Evolutionary conservation across 345 rosid genomes (phyloP).

Genomic region (Hibiscus mutabilis): DNA sequence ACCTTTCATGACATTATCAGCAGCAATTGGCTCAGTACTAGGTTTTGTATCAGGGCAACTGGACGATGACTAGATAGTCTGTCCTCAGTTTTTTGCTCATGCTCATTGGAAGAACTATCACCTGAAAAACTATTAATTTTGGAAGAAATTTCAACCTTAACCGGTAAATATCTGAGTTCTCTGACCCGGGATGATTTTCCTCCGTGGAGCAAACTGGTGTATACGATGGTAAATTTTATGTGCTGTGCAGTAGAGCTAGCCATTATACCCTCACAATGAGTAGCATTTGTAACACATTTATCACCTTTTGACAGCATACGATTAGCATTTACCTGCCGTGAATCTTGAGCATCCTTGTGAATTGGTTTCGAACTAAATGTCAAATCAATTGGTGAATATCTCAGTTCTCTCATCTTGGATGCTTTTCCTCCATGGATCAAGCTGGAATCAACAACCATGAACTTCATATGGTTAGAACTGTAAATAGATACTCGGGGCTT

Average conservation of each 20-base stretch:
- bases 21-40: background rate
- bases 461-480: constrained; percentile 31
- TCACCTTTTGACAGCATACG: constrained; percentile 20
- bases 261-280: constrained; percentile 3
- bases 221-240: constrained; percentile 44
- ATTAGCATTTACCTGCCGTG: constrained; percentile 21
- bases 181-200: constrained; percentile 30
- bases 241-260: constrained; percentile 13
- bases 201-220: constrained; percentile 43
- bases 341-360: constrained; percentile 18
- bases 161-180: constrained; percentile 37
- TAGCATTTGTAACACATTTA: constrained; percentile 13
- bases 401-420: constrained; percentile 39
- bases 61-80: background rate
- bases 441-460: constrained; percentile 62
- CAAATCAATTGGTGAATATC: constrained; percentile 29
- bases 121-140: constrained; percentile 9
- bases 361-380: constrained; percentile 22
- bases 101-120: constrained; percentile 14
- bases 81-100: constrained; percentile 4
- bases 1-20: constrained; percentile 4
- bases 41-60: constrained; percentile 8
- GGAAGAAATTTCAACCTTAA: constrained; percentile 20
- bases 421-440: constrained; percentile 35
- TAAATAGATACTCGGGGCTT: constrained; percentile 46